Evolutionary conservation across 139 green algal species (phyloP), one percentile per base, ranked within the genome.

Genomic region (Volvox africanus): DNA sequence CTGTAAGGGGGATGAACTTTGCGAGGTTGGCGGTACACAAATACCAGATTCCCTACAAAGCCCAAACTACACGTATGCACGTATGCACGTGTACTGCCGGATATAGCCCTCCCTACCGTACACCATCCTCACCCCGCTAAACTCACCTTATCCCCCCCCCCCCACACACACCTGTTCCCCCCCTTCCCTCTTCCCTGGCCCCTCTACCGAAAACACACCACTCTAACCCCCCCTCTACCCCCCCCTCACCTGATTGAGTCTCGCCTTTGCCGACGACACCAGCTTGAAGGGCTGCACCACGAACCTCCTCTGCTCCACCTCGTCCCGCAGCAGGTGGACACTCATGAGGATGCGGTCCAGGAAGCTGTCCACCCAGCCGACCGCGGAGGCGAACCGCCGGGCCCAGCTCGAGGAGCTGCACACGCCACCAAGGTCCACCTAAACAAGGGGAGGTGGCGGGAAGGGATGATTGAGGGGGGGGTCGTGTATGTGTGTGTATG

Each of bases 311-410:
- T 94, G 89, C 87, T 94, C 92, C 82, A 93, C 90, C 78, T 91
- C 90, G 68, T 94, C 92, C 6, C 87, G 69, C 44, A 93, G 82
- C 78, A 95, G 88, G 32, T 79, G 69, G 1, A 93, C 83, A 0
- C 55, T 75, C 93, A 95, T 92, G 85, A 95, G 88, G 87, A 95
- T 93, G 90, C 93, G 93, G 78, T 95, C 86, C 82, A 95, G 61
- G 83, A 95, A 93, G 73, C 73, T 73, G 37, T 95, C 90, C 19
- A 79, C 68, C 90, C 90, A 94, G 37, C 92, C 92, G 22, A 79
- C 87, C 61, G 91, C 61, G 77, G 92, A 77, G 13, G 44, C 14
- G 11, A 93, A 35, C 32, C 73, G 61, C 13, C 36, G 30, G 24
- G n/a, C 30, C 85, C 84, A 93, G 50, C 35, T 77, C 71, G 30